A percentile compares a stretch with the other conserved stretches of the same genome.
phyloP scores from a whole-genome alignment of 164 flowering plant species.

The Macadamia integrifolia region DNA sequence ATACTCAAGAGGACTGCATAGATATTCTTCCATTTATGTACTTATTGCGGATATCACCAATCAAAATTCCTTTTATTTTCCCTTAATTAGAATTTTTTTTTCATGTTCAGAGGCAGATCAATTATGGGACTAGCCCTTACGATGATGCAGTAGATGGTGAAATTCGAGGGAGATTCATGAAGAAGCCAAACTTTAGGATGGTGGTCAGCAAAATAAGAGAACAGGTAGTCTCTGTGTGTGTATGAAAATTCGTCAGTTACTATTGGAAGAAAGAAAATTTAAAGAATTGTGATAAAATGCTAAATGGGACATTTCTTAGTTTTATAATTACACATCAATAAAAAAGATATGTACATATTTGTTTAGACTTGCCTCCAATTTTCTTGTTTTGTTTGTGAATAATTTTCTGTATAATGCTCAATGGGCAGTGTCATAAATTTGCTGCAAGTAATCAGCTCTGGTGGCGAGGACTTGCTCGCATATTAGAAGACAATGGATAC shows the following conservation, averaged over 20 bases:
- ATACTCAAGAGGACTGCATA: neutral
- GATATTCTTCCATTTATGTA: neutral
- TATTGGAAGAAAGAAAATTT: too few species aligned
- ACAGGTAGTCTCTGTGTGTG: slow-evolving; percentile 38
- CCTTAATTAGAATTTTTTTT: neutral
- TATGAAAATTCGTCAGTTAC: too few species aligned
- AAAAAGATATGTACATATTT: neutral
- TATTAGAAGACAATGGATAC: slow-evolving; percentile 65
- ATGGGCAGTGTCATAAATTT: slow-evolving; percentile 43
- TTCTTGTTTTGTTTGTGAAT: neutral
- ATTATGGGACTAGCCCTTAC: slow-evolving; percentile 22
- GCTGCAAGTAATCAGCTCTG: slow-evolving; percentile 56
- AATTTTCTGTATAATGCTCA: slow-evolving; percentile 10
- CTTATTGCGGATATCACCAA: neutral
- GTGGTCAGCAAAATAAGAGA: slow-evolving; percentile 57
- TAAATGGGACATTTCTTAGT: too few species aligned
- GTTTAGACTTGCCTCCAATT: neutral
- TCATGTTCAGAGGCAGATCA: slow-evolving; percentile 25
- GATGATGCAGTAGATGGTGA: slow-evolving; percentile 19
- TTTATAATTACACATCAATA: too few species aligned
- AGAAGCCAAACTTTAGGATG: slow-evolving; percentile 46
- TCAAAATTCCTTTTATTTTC: neutral
- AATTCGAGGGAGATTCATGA: slow-evolving; percentile 15
- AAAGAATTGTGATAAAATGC: too few species aligned
- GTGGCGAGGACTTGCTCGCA: slow-evolving; percentile 87